Percentiles rank a stretch among this genome's conserved stretches.
phyloP scores from a whole-genome alignment of 2,329 filamentous ascomycete genomes.

The Aspergillus cejpii region DNA sequence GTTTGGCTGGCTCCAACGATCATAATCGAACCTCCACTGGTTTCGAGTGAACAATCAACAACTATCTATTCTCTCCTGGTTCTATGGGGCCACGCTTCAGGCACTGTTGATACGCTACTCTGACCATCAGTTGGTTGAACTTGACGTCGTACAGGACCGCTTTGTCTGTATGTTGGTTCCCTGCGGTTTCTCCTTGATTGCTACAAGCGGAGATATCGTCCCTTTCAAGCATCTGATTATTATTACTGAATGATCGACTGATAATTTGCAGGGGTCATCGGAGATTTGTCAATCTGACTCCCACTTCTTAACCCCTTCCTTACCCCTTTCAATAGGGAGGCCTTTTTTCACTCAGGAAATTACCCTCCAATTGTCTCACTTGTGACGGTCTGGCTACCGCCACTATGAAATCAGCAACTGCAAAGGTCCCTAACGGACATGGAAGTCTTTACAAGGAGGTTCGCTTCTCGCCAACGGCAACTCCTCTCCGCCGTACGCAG shows the following conservation, averaged over 20 bases:
- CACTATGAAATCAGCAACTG: conserved; percentile 22
- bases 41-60: background rate
- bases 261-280: background rate
- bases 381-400: conserved; percentile 1
- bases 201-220: too few relatives aligned
- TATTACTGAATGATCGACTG: background rate
- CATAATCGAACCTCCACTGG: background rate
- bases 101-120: background rate
- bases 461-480: conserved; percentile 37
- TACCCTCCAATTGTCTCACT: conserved; percentile 7
- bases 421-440: conserved; percentile 28
- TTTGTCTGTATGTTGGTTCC: background rate
- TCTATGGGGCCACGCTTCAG: conserved; percentile 1
- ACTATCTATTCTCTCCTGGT: background rate
- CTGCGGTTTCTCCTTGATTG: background rate
- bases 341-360: background rate
- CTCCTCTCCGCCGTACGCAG: conserved; percentile 33
- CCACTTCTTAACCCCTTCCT: background rate
- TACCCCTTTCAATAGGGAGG: background rate
- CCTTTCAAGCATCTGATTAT: too few relatives aligned
- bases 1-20: background rate
- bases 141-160: background rate
- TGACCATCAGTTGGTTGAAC: background rate
- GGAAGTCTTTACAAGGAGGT: conserved; percentile 38
- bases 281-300: background rate